Base-by-base conservation (phyloP, 805 yeast genomes). In the Zygotorulaspora florentina region DNA sequence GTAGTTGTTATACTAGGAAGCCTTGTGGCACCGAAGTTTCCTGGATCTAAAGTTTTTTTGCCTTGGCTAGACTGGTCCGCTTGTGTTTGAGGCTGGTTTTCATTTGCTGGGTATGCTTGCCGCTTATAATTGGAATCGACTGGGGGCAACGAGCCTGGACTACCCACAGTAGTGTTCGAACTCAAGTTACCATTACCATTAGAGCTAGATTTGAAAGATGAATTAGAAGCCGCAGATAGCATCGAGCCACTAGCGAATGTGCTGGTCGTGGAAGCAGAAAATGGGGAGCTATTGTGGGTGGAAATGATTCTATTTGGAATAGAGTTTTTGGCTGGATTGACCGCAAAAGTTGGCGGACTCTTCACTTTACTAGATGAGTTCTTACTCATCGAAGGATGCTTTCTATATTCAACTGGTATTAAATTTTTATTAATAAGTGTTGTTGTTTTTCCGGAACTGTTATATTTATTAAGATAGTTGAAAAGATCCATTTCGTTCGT, bases 401-500 rank as follows among this genome's bases (percentile, higher is more conserved):
- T 79, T 43, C 73, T 74, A 64, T 85, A 86, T 40, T 83, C 85
- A 5, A 86, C 83, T 0, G 91, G 89, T 3, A 74, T 67, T 52
- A 85, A 69, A 33, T 69, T 65, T 60, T 71, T 68, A 52, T 71
- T 69, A 42, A 72, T 57, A 40, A 59, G 39, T 4, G 64, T 47
- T 2, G 68, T 60, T 11, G 64, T 62, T 40, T 68, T 70, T 17
- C 58, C 56, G 1, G 58, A 47, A 35, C 64, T 68, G 35, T 69
- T 61, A 53, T 72, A 71, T 50, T 73, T 76, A 52, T 80, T 59
- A 43, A 91, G 72, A 58, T 79, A 87, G 36, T 79, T 75, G 68
- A 83, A 87, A 45, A 91, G 71, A 62, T 88, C 96, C 58, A 75
- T 80, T 59, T 90, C 97, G 63, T 85, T 85, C 61, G 88, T 93